Conservation (phyloP, 73 alveolate genomes). For the Paramecium sexaurelia region DNA sequence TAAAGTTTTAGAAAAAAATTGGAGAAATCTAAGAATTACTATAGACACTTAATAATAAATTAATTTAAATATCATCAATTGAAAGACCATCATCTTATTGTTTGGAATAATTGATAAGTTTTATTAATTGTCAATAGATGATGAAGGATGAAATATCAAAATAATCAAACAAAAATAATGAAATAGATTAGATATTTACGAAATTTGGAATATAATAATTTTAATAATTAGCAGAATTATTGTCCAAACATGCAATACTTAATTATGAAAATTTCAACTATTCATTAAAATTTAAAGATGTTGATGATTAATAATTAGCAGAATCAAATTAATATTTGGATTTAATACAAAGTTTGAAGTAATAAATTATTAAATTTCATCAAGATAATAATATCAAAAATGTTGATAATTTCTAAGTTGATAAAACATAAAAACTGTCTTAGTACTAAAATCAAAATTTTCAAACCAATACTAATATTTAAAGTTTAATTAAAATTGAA, state of each 20-base stretch:
- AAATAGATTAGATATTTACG: not conserved
- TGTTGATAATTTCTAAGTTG: not conserved
- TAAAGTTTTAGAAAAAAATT: not conserved
- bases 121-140: not conserved
- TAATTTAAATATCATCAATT: not conserved
- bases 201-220: not conserved
- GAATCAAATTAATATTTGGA: conserved; percentile 8
- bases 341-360: not conserved
- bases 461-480: not conserved
- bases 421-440: too few relatives aligned
- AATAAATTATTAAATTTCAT: not conserved
- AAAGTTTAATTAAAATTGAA: not conserved
- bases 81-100: not conserved
- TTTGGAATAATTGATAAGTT: not conserved
- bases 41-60: not conserved
- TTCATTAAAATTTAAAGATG: not conserved
- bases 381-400: not conserved
- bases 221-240: not conserved
- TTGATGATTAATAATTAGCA: not conserved
- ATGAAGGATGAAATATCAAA: not conserved
- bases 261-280: not conserved
- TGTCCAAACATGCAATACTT: not conserved
- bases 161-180: not conserved
- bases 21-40: not conserved
- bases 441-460: too few relatives aligned